Base-by-base conservation (phyloP, 1,284 basidiomycete species). In the Moesziomyces parantarcticus region DNA sequence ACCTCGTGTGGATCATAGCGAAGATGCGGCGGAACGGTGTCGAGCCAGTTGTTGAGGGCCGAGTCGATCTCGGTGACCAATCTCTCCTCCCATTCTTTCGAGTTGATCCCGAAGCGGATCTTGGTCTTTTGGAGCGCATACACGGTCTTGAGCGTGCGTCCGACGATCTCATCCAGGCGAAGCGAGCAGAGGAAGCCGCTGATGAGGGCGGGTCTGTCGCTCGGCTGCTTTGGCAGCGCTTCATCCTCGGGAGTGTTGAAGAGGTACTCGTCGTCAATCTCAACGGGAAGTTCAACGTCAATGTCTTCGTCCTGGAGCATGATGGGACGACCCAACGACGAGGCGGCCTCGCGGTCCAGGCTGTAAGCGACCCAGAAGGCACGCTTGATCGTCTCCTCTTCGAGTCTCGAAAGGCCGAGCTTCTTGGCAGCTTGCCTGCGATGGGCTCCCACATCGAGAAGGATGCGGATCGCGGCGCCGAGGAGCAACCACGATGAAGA, bases 21-120 rank as follows among this genome's bases (percentile, higher is more conserved):
- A 8, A 81, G 61, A 50, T 80, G 79, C 13, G 44, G 26, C 5
- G 79, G 78, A 3, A 81, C 75, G 0, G 62, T 72, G 50, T 75
- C 74, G 21, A 81, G 71, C 79, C 79, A 81, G 10, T 58, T 66
- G 51, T 81, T 81, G 48, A 81, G 69, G 5, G 76, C 63, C 21
- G 76, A 78, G 41, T 81, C 79, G 53, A 81, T 75, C 50, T 81
- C 79, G 20, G 76, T 76, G 11, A 81, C 79, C 22, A 81, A 59
- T 20, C 72, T 55, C 34, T 78, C 70, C 42, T 80, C 78, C 74
- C 78, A 80, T 20, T 74, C 62, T 22, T 52, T 63, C 2, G 78
- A 77, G 22, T 61, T 54, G 60, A 77, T 70, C 13, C 79, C 79
- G 29, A 73, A 71, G 5, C 66, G 62, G 4, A 60, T 40, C 51